These are phyloP conservation scores for Termitomyces heimii DNA, from an alignment of 768 basidiomycete genomes.

Conservation along the genomic window DNA sequence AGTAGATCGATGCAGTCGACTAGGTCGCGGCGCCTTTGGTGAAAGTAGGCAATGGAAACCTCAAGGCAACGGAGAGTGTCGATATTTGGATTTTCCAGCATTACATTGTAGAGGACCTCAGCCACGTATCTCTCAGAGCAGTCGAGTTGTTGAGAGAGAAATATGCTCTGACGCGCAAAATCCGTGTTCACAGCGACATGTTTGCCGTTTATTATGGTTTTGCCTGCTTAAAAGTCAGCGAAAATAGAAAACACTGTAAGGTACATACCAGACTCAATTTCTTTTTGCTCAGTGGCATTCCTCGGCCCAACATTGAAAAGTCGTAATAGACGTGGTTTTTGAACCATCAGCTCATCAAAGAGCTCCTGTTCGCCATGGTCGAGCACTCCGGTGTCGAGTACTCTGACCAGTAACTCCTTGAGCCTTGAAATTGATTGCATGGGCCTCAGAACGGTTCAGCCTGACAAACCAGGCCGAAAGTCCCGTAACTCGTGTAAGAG, in stretches of 20 bases:
- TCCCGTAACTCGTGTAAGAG: background rate
- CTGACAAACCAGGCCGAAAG: background rate
- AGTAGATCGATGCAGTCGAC: constrained; percentile 68
- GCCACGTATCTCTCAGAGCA: constrained; percentile 82
- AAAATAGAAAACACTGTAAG: background rate
- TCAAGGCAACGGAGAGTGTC: constrained; percentile 55
- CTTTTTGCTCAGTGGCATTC: constrained; percentile 59
- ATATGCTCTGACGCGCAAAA: constrained; percentile 71
- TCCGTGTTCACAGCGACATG: constrained; percentile 72
- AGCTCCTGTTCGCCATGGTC: constrained; percentile 62
- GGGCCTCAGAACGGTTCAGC: background rate
- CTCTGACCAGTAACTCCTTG: constrained; percentile 43
- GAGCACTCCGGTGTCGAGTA: constrained; percentile 38
- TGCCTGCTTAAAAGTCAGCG: constrained; percentile 40
- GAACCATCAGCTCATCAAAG: constrained; percentile 66
- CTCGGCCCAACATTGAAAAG: constrained; percentile 63
- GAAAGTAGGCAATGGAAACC: constrained; percentile 58
- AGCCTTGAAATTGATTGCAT: constrained; percentile 63
- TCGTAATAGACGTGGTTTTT: constrained; percentile 56
- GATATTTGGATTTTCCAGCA: constrained; percentile 61
- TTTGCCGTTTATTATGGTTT: constrained; percentile 55
- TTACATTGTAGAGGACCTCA: constrained; percentile 57
- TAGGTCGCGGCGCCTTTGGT: constrained; percentile 62
- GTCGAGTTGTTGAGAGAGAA: constrained; percentile 75
- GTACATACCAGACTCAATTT: constrained; percentile 60